Base-by-base conservation (phyloP, 2,329 filamentous ascomycete genomes). In the Fusarium tuaranense region DNA sequence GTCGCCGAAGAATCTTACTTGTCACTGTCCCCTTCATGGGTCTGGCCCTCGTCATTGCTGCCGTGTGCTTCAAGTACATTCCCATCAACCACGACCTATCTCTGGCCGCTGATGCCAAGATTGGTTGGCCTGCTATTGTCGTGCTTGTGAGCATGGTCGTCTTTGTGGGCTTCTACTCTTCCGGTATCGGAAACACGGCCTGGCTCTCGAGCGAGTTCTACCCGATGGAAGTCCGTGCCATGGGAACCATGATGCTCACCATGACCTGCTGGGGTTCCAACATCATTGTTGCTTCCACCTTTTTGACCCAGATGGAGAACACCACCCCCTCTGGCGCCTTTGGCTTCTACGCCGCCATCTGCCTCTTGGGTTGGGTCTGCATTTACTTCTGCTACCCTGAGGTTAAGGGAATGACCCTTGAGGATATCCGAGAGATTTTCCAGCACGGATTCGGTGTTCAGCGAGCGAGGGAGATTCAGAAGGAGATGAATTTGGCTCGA, bases 401-500 rank as follows among this genome's bases (percentile, higher is more conserved):
- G 70, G 87, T 88, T 2, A 88, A 88, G 72, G 87, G 88, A 13
- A 86, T 90, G 83, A 85, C 87, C 20, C 80, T 90, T 4, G 88
- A 90, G 74, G 86, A 87, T 57, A 84, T 89, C n/a, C 81, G 86
- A 36, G 85, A 87, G 60, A 82, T 89, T 7, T 89, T 89, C 73
- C 77, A 83, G 51, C 81, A 87, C 55, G 85, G 85, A 0, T 88
- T 87, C 68, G 86, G 86, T 16, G 83, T 87, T 1, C 79, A 82
- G 65, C 80, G 83, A 48, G 84, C 86, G 1, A 78, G 82, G 63
- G 72, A 82, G 68, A 76, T 86, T 55, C 84, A 84, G 72, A 84
- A 74, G 63, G 70, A 82, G 67, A 78, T 77, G 76, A 79, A 79
- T 65, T 27, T 70, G 30, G 20, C 67, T 9, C 39, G 57, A 1